These are phyloP conservation scores for Aspergillus indologenus DNA, from an alignment of 495 filamentous ascomycete species.

Conservation along the genomic window DNA sequence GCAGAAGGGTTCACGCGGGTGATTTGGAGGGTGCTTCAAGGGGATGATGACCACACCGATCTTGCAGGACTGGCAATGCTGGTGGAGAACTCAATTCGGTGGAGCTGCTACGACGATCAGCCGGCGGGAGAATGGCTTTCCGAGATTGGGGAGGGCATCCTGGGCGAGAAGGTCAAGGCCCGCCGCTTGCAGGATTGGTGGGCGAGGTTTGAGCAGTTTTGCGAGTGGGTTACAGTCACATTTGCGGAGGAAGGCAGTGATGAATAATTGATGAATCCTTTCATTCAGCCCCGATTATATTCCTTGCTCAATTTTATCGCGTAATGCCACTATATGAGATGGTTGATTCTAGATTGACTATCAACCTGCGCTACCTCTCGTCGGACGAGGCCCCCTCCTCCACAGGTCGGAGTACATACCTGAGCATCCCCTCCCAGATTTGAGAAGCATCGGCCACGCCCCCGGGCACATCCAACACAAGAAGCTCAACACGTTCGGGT, in stretches of 20 bases:
- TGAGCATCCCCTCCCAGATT: too few relatives aligned
- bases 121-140: constrained; percentile 61
- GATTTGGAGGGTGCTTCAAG: constrained; percentile 88
- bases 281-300: too few relatives aligned
- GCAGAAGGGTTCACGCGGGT: constrained; percentile 77
- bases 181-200: constrained; percentile 72
- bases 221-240: constrained; percentile 82
- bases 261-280: too few relatives aligned
- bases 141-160: constrained; percentile 67
- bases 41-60: constrained; percentile 79
- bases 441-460: too few relatives aligned
- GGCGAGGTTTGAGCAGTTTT: constrained; percentile 82
- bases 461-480: too few relatives aligned
- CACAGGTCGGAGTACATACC: too few relatives aligned
- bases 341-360: too few relatives aligned
- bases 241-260: constrained; percentile 43
- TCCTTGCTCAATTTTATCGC: too few relatives aligned
- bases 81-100: constrained; percentile 88
- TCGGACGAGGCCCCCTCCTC: too few relatives aligned
- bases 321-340: too few relatives aligned
- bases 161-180: constrained; percentile 72
- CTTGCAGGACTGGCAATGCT: constrained; percentile 67
- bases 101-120: constrained; percentile 85
- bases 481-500: too few relatives aligned
- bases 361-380: too few relatives aligned